These are phyloP conservation scores for Ophiostoma australiae DNA, from an alignment of 2,329 filamentous ascomycete species.

Conservation along the genomic window DNA sequence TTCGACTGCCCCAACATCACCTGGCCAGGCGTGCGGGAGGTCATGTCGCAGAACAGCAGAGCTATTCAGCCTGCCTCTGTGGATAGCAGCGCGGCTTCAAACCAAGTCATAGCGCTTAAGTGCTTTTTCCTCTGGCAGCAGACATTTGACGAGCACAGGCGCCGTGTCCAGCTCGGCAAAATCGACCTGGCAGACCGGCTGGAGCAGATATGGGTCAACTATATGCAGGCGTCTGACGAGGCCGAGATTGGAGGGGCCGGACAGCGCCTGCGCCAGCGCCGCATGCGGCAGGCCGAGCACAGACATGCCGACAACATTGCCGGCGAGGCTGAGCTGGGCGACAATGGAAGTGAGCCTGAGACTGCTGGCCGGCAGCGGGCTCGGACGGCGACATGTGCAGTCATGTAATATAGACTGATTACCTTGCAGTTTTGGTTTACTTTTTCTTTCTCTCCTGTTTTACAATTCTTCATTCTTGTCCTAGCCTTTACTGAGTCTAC, in stretches of 20 bases:
- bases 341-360: conserved; percentile 49
- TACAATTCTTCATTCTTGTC: background rate
- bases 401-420: conserved; percentile 27
- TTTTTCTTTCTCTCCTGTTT: background rate
- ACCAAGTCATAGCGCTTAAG: conserved; percentile 78
- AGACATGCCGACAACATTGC: conserved; percentile 40
- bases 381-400: conserved; percentile 29
- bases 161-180: conserved; percentile 74
- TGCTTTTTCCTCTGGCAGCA: conserved; percentile 95
- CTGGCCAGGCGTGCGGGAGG: conserved; percentile 84
- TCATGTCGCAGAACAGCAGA: conserved; percentile 79
- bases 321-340: conserved; percentile 60
- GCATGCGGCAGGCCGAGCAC: conserved; percentile 65
- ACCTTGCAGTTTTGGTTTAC: background rate
- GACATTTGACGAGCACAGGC: conserved; percentile 89
- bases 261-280: conserved; percentile 63
- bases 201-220: conserved; percentile 87
- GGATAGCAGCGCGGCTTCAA: conserved; percentile 53
- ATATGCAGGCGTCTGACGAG: conserved; percentile 89
- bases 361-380: conserved; percentile 29
- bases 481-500: background rate
- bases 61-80: conserved; percentile 46
- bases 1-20: conserved; percentile 92
- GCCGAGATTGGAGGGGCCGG: conserved; percentile 64
- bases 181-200: conserved; percentile 68